Evolutionary conservation across 1,284 basidiomycete genomes (phyloP), one percentile per base, ranked within the genome.

Genomic region (Porodaedalea pini): DNA sequence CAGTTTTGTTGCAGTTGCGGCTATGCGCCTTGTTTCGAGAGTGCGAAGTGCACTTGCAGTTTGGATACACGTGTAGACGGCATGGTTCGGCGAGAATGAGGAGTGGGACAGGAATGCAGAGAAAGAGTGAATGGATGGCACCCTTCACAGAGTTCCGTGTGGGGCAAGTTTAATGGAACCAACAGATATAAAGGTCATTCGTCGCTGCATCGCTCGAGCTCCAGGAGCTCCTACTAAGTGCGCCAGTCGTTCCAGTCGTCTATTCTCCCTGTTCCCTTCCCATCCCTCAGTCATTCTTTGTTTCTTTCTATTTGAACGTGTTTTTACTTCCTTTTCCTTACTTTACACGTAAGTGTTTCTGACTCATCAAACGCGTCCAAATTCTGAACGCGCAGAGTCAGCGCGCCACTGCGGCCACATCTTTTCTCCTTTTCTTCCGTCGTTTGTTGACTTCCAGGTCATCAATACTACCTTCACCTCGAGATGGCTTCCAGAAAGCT

Each of bases 401-500:
- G n/a, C n/a, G n/a, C n/a, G n/a, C n/a, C n/a, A 34, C 32, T 34
- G 32, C 32, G 32, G 45, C 45, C 45, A 31, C 45, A 47, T 10
- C 29, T 19, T n/a, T n/a, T n/a, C n/a, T n/a, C n/a, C n/a, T n/a
- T n/a, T n/a, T 37, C 36, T 37, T 37, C 36, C 8, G n/a, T 37
- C 17, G 19, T 21, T n/a, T 23, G 15, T 36, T 32, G 27, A 34
- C 48, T 51, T 29, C 15, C 37, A 47, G 13, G n/a, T 17, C 19
- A n/a, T 8, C 44, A 23, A 10, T 15, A 32, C 34, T 37, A 39
- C 54, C 31, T 17, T 25, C n/a, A 25, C 37, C 36, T 31, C 37
- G 36, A 17, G 25, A 51, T 59, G 52, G 25, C 57, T 7, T 51
- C 52, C 19, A 53, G 31, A 21, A 55, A 52, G 31, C 31, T 52